Evolutionary conservation across 768 basidiomycete genomes (phyloP), one percentile per base, ranked within the genome.

Genomic region (Asterophora lycoperdoides): DNA sequence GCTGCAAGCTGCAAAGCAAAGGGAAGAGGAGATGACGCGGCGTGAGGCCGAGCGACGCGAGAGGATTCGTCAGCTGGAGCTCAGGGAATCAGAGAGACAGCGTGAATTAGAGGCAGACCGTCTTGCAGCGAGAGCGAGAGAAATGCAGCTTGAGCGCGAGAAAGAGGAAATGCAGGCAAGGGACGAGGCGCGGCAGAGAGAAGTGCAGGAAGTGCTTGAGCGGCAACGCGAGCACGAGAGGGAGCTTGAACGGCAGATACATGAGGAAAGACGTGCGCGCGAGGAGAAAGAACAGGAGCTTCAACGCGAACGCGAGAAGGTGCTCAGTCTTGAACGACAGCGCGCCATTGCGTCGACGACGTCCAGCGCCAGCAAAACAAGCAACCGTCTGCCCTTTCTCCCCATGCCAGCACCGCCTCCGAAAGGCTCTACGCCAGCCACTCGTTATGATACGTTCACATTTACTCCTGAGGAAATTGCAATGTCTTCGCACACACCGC

Each of bases 401-500:
- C 46, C 47, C 6, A 59, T 59, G 58, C 58, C 58, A 5, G 37
- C 52, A 13, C 55, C 55, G 17, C 58, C 58, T 3, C 40, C 46
- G 5, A 14, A 11, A 9, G 1, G 19, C 9, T 9, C 38, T 23
- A 23, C 23, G 23, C 23, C 23, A 3, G 23, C 23, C 6, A 6
- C 23, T 3, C 23, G 23, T 3, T 6, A 23, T 23, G 6, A 23
- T 23, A 23, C 23, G 23, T n/a, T 37, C 4, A 13, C 39, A 4
- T n/a, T n/a, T n/a, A 23, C 26, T 10, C 30, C 13, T 32, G 30
- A 32, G n/a, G n/a, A n/a, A n/a, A n/a, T n/a, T n/a, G n/a, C n/a
- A n/a, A n/a, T n/a, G 13, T 32, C 13, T 29, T 11, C 26, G n/a
- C n/a, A 41, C 8, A 41, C 56, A 15, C 47, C 36, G 6, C 51